Base-by-base conservation (phyloP, 2,329 filamentous ascomycete species). In the Microcyclospora tardicrescens region DNA sequence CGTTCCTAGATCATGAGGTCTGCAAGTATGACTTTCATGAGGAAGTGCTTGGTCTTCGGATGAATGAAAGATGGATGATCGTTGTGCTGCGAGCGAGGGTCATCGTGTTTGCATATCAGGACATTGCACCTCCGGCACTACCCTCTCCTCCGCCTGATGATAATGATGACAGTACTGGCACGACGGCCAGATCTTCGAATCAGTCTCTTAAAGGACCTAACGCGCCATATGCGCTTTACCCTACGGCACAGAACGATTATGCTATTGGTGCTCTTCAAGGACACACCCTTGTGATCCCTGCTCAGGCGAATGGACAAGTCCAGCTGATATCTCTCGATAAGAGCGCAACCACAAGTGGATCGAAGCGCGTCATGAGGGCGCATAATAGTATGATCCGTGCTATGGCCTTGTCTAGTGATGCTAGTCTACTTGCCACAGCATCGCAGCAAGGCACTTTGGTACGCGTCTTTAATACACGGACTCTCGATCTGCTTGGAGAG, bases 381-480 rank as follows among this genome's bases (percentile, higher is more conserved):
- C 91, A 98, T 58, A 79, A 80, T 4, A 81, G 81, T 1, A 70
- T 81, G 0, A 66, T 98, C 13, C 75, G 81, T 43, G 85, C 86
- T 32, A 69, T 98, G 47, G 74, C 79, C 10, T 65, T 98, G 28
- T 93, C 84, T 49, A 71, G 71, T 0, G 83, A 94, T 54, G 86
- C 84, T 2, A 75, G 84, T 35, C 63, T 93, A 12, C 66, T 96
- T 24, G 91, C 87, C 11, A 95, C 86, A 1, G 89, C 89, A 10
- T 94, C 87, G 59, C 84, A 94, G 61, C 84, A 82, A 68, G 91
- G 91, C 28, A 98, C 91, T 1, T 67, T 98, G 16, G 76, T 96
- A 50, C 81, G 89, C 13, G 73, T 96, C 19, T 96, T 83, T 65
- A 75, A 81, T 16, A 89, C 85, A 1, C 70, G 69, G 38, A 93